Evolutionary conservation across 2,329 filamentous ascomycete species (phyloP), one percentile per base, ranked within the genome.

Genomic region (Chaetomiaceae sp.): DNA sequence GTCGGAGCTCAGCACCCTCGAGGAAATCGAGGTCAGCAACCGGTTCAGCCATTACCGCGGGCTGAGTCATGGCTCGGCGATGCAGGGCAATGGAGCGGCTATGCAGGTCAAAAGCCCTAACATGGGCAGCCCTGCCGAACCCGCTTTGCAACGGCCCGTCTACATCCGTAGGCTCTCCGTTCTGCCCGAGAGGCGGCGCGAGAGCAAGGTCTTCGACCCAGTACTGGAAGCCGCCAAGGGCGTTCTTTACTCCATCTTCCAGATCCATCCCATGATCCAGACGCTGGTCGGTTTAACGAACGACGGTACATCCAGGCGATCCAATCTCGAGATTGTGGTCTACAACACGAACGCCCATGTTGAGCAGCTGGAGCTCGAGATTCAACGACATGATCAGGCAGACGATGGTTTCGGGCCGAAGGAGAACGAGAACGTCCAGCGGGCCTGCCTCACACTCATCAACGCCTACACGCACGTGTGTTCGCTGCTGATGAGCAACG

Each of bases 311-410:
- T 72, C 76, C 20, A 83, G 83, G 63, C 73, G 81, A 46, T 84
- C 82, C 4, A 85, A 82, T 58, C 76, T 87, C 11, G 83, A 86
- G 62, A 79, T 83, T 53, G 81, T 86, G 25, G 83, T 86, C 56
- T 86, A 85, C 68, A 85, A 85, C 64, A 85, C 83, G 11, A 83
- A 82, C 55, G 81, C 78, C 1, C 83, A 86, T 56, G 82, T 87
- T 3, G 80, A 84, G 64, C 80, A 85, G 62, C 70, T 86, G 7
- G 83, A 86, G 62, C 77, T 80, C 56, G 82, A 85, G 61, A 82
- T 87, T 19, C 80, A 84, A 63, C 80, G 77, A 56, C 81, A 84
- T 54, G 81, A 84, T 47, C 69, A 70, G 17, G 71, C 75, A 0
- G 78, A 74, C 22, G 79, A 80, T 9, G 74, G 75, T 38, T 71